Base-by-base conservation (phyloP, 2,329 filamentous ascomycete genomes). In the Whalleya microplaca region DNA sequence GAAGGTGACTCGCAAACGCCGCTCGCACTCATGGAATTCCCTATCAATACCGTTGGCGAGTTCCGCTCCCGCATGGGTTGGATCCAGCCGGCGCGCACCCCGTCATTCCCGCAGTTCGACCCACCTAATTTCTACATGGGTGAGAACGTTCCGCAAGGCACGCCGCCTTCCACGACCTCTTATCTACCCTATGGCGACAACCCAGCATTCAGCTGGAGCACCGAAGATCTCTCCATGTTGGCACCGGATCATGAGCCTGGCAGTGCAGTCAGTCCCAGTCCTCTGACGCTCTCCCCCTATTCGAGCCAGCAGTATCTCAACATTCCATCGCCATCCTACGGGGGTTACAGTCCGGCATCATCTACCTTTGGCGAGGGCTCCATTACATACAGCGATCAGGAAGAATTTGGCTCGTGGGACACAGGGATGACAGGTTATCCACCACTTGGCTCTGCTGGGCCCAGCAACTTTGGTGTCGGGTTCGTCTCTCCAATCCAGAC, bases 11-110 rank as follows among this genome's bases (percentile, higher is more conserved):
- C 83, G 42, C 83, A 86, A 67, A 84, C 86, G 27, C 85, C 87
- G 10, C 73, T 90, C 58, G 77, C 79, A 4, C 78, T 92, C 43
- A 90, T 92, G 85, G 85, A 90, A 64, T 87, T 87, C 59, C 88
- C 90, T 18, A 85, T 89, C 53, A 83, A 90, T 64, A 85, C 86
- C 45, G 85, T 90, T 53, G 77, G 79, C 55, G 84, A 87, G 66
- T 92, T 92, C 73, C 85, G 87, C 64, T 79, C 77, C 37, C 84
- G 87, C 63, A 86, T 91, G 78, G 86, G 88, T 46, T 90, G 86
- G 86, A 72, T 79, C 44, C 80, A 85, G 58, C 84, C 85, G 10
- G 76, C 79, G 60, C 77, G 83, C 61, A 85, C 84, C 43, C 80
- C 77, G 5, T 84, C 84, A 9, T 87, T 86, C 72, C 84, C 84